Percentiles rank a stretch among this genome's conserved stretches.
phyloP scores from a whole-genome alignment of 2,329 filamentous ascomycete species.

The Talaromyces sp. region DNA sequence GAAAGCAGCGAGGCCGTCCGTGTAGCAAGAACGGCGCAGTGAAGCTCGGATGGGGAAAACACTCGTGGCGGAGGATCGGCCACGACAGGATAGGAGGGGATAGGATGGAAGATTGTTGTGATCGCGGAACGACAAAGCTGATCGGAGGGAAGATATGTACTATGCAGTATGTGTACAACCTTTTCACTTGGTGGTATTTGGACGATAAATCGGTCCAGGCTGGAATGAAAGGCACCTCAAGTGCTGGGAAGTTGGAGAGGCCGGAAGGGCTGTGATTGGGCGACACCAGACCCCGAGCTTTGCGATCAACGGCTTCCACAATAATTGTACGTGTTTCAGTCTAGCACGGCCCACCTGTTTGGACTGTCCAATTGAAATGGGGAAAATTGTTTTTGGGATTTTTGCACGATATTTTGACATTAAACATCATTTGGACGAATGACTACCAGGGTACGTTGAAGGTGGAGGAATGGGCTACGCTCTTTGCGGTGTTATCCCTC shows the following conservation, averaged over 20 bases:
- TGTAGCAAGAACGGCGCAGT: slow-evolving; percentile 10
- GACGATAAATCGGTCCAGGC: slow-evolving; percentile 6
- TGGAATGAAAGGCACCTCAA: too few relatives aligned
- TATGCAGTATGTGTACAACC: not conserved
- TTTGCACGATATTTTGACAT: not conserved
- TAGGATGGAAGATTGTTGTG: not conserved
- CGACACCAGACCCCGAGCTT: slow-evolving; percentile 15
- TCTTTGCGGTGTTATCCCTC: too few relatives aligned
- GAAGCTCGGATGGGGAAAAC: slow-evolving; percentile 7
- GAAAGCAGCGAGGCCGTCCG: slow-evolving; percentile 6
- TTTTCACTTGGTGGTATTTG: not conserved
- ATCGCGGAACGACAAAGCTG: not conserved
- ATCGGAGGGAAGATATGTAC: not conserved
- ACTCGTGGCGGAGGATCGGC: slow-evolving; percentile 5
- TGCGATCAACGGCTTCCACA: slow-evolving; percentile 16
- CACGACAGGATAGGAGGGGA: not conserved
- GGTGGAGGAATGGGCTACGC: too few relatives aligned
- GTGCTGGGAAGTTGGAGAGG: slow-evolving; percentile 20
- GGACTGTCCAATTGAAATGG: not conserved
- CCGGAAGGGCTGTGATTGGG: slow-evolving; percentile 27
- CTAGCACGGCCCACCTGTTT: slow-evolving; percentile 6
- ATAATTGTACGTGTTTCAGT: slow-evolving; percentile 8
- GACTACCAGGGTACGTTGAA: too few relatives aligned
- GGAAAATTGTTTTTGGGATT: not conserved
- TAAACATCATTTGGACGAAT: too few relatives aligned